phyloP scores from a whole-genome alignment of 2,329 filamentous ascomycete genomes.

The Ceratocystiopsis brevicomis region DNA sequence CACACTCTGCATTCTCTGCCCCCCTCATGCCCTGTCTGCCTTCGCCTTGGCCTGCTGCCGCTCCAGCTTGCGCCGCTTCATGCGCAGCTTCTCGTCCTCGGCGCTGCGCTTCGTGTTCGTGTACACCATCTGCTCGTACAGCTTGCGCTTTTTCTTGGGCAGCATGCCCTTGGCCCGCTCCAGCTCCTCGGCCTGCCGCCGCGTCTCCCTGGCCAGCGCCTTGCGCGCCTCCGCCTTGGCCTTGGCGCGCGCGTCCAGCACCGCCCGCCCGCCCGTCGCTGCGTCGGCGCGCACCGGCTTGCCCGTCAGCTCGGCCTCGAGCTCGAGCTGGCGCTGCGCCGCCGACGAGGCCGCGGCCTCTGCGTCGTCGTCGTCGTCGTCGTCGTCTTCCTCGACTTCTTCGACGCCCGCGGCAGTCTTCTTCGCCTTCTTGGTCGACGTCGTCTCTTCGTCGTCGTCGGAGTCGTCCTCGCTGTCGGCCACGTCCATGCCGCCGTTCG shows the following conservation, averaged over 20 bases:
- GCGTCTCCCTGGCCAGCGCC: slow-evolving; percentile 49
- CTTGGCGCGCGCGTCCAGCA: slow-evolving; percentile 33
- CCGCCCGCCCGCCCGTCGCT: slow-evolving; percentile 16
- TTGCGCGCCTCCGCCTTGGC: slow-evolving; percentile 52
- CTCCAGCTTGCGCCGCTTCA: slow-evolving; percentile 83
- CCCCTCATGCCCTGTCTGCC: slow-evolving; percentile 11
- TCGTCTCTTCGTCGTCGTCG: slow-evolving; percentile 26
- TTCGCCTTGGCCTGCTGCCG: slow-evolving; percentile 31
- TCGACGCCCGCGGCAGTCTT: slow-evolving; percentile 13
- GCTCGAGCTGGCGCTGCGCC: slow-evolving; percentile 64
- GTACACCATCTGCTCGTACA: slow-evolving; percentile 94
- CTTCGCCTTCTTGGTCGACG: slow-evolving; percentile 11
- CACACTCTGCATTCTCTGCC: too few relatives aligned
- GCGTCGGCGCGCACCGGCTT: slow-evolving; percentile 26
- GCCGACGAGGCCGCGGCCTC: slow-evolving; percentile 44
- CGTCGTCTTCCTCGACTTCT: slow-evolving; percentile 27
- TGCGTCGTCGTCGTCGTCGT: slow-evolving; percentile 24
- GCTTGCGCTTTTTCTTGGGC: slow-evolving; percentile 90
- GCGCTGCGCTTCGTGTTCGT: slow-evolving; percentile 84
- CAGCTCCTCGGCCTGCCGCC: slow-evolving; percentile 67
- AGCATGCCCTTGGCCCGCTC: slow-evolving; percentile 96
- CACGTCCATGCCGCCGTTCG: slow-evolving; percentile 25
- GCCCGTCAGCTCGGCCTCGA: slow-evolving; percentile 81
- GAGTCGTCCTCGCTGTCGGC: slow-evolving; percentile 26
- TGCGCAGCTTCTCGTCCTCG: slow-evolving; percentile 69